phyloP scores from a whole-genome alignment of 2,329 filamentous ascomycete species.

The Colletotrichum navitas region DNA sequence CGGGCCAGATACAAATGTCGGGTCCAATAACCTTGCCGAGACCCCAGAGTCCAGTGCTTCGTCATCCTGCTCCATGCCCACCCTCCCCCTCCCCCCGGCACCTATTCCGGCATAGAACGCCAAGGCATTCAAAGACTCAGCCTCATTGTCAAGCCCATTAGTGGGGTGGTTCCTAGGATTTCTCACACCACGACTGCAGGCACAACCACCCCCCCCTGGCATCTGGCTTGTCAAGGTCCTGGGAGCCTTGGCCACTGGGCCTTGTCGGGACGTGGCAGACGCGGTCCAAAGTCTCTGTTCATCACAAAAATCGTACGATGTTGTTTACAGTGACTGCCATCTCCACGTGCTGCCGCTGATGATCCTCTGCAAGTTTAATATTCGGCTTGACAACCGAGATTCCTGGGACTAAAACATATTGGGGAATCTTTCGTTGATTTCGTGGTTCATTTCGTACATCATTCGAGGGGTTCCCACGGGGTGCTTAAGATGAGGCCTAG shows the following conservation, averaged over 20 bases:
- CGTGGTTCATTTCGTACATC: slow-evolving; percentile 26
- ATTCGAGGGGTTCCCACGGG: slow-evolving; percentile 19
- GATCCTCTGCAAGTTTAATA: slow-evolving; percentile 35
- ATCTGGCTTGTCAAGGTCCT: slow-evolving; percentile 16
- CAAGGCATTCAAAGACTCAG: slow-evolving; percentile 33
- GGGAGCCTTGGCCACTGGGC: slow-evolving; percentile 24
- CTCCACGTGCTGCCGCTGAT: slow-evolving; percentile 35
- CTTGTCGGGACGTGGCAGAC: slow-evolving; percentile 10
- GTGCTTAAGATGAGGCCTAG: slow-evolving; percentile 5
- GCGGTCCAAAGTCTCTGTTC: slow-evolving; percentile 27
- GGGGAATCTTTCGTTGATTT: slow-evolving; percentile 17
- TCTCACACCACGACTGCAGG: slow-evolving; percentile 20
- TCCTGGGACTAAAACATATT: slow-evolving; percentile 24
- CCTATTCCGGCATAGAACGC: slow-evolving; percentile 20
- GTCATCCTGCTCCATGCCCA: slow-evolving; percentile 14
- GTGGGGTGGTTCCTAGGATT: slow-evolving; percentile 29
- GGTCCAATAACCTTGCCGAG: slow-evolving; percentile 25
- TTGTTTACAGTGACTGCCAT: slow-evolving; percentile 33
- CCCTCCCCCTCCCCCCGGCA: slow-evolving; percentile 19
- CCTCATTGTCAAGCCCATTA: slow-evolving; percentile 28
- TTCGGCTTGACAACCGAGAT: slow-evolving; percentile 33
- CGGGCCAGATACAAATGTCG: slow-evolving; percentile 26
- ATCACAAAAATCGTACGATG: slow-evolving; percentile 43
- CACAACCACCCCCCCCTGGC: slow-evolving; percentile 3
- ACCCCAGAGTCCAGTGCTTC: slow-evolving; percentile 18